These are phyloP conservation scores for Bimuria novae-zelandiae DNA, from an alignment of 2,329 filamentous ascomycete species.

Conservation along the genomic window DNA sequence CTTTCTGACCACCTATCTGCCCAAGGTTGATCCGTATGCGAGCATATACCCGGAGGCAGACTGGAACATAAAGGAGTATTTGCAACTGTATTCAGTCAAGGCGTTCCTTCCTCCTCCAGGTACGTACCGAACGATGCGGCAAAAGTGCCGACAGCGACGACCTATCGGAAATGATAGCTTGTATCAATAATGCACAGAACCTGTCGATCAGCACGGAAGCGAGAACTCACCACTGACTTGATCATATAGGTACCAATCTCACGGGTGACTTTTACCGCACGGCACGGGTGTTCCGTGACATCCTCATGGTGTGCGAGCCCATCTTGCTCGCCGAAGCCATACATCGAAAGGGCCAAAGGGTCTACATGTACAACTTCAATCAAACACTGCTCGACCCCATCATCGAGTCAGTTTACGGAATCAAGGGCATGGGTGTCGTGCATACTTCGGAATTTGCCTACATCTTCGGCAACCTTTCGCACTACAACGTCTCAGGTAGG, in stretches of 20 bases:
- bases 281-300: conserved; percentile 57
- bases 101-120: conserved; percentile 50
- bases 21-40: conserved; percentile 16
- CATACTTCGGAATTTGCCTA: conserved; percentile 62
- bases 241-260: conserved; percentile 39
- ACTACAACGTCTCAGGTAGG: conserved; percentile 47
- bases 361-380: conserved; percentile 60
- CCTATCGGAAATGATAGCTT: no score
- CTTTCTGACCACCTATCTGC: conserved; percentile 50
- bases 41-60: conserved; percentile 28
- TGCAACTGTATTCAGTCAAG: conserved; percentile 40
- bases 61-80: conserved; percentile 7
- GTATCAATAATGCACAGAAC: no score
- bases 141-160: no score
- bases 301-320: conserved; percentile 57
- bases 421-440: conserved; percentile 51
- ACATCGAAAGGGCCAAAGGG: conserved; percentile 43
- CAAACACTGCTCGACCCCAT: conserved; percentile 58
- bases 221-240: not conserved
- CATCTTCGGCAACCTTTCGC: conserved; percentile 50
- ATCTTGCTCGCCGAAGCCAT: conserved; percentile 50
- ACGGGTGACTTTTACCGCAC: conserved; percentile 57
- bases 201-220: no score
- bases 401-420: conserved; percentile 39
- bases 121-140: not conserved